A percentile compares a stretch with the other conserved stretches of the same genome.
Conservation (phyloP, 352 stramenopile genomes). For the Nothophytophthora sp. region DNA sequence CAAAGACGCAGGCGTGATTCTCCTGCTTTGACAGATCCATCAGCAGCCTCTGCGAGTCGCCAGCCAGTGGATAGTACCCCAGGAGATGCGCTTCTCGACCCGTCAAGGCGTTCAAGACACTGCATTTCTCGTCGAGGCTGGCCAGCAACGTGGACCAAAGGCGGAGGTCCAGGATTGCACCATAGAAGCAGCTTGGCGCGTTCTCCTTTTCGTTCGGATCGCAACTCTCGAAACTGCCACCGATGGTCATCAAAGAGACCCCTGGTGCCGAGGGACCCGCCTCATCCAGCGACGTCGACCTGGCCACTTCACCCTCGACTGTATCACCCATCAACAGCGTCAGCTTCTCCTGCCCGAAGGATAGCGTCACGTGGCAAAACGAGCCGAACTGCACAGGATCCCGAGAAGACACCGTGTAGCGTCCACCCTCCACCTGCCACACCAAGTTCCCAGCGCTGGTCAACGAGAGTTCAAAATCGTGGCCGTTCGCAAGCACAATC, state of each 20-base stretch:
- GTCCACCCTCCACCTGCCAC: slow-evolving; percentile 49
- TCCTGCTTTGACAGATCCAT: slow-evolving; percentile 70
- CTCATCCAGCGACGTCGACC: slow-evolving; percentile 21
- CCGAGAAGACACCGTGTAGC: slow-evolving; percentile 36
- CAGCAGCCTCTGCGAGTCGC: slow-evolving; percentile 58
- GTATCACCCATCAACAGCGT: slow-evolving; percentile 49
- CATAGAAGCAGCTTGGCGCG: slow-evolving; percentile 49
- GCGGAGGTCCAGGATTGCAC: slow-evolving; percentile 66
- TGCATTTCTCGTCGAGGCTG: slow-evolving; percentile 33
- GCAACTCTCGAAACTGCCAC: slow-evolving; percentile 44
- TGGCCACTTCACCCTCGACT: slow-evolving; percentile 34
- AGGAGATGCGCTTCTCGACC: slow-evolving; percentile 50
- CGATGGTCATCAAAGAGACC: slow-evolving; percentile 45
- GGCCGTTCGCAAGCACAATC: slow-evolving; percentile 58
- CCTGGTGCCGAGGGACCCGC: slow-evolving; percentile 23
- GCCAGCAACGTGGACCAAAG: slow-evolving; percentile 53
- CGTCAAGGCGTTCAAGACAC: slow-evolving; percentile 29
- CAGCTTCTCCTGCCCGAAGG: slow-evolving; percentile 39
- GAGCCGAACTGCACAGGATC: slow-evolving; percentile 39
- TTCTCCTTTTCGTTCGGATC: slow-evolving; percentile 19
- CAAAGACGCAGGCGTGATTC: slow-evolving; percentile 71
- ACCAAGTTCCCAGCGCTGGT: slow-evolving; percentile 38
- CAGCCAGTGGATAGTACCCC: slow-evolving; percentile 78
- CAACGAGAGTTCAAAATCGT: slow-evolving; percentile 61
- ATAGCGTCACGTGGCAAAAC: slow-evolving; percentile 68